Percentiles rank a stretch among this genome's conserved stretches.
phyloP scores from a whole-genome alignment of 345 rosid species.

The Eucalyptus brandiana region DNA sequence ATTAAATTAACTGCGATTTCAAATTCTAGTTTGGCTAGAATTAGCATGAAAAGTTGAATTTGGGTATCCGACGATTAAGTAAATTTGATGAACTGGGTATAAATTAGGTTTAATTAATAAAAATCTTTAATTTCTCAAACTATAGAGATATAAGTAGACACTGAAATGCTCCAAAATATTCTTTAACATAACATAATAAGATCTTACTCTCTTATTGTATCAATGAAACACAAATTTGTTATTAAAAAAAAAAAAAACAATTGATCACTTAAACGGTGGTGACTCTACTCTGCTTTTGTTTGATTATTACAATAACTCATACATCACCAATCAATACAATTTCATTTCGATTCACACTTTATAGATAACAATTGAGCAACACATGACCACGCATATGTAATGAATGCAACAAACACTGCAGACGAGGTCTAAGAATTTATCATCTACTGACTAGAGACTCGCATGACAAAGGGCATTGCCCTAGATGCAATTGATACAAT shows the following conservation, averaged over 20 bases:
- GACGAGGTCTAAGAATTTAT: not conserved
- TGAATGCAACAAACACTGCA: too few relatives aligned
- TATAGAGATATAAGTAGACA: too few relatives aligned
- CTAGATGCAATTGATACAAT: not conserved
- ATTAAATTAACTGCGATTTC: not conserved
- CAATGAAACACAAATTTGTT: not conserved
- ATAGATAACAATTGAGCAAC: not conserved
- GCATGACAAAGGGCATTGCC: not conserved
- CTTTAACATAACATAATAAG: not conserved
- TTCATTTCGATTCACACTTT: not conserved
- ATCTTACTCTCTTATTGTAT: not conserved
- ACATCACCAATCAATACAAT: not conserved
- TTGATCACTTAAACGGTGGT: not conserved
- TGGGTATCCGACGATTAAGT: not conserved
- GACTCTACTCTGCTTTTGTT: rapidly evolving
- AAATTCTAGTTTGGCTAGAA: not conserved
- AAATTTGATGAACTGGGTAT: not conserved
- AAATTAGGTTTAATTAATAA: too few relatives aligned
- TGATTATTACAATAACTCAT: not conserved
- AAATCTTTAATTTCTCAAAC: not conserved
- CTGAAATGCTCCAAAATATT: too few relatives aligned
- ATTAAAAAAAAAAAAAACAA: not conserved
- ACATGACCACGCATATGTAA: not conserved
- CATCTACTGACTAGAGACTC: too few relatives aligned
- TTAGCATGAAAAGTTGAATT: rapidly evolving